Evolutionary conservation across 768 basidiomycete genomes (phyloP), one percentile per base, ranked within the genome.

Genomic region (Leccinum ochraceum): DNA sequence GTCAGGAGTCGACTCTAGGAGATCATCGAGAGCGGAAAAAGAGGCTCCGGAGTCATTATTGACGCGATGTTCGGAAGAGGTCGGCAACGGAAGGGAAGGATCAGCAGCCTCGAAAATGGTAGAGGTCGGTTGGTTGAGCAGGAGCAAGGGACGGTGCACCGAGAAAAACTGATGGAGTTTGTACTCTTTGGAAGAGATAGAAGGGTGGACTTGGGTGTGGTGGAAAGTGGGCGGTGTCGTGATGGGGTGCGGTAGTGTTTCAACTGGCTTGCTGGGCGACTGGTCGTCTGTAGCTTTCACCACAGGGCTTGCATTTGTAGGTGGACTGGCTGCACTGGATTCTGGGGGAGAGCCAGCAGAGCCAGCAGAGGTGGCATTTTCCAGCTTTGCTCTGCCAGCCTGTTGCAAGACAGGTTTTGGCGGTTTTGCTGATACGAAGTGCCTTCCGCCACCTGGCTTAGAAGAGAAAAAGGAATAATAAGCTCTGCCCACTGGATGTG

Each of bases 111-210:
- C 79, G 60, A 83, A 82, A 59, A 92, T 78, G 59, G 86, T 75
- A 9, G 84, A 77, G 0, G 85, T 66, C 0, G 90, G 86, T 62
- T 87, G 82, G 30, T 81, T 76, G 48, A 93, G 79, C 39, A 90
- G 82, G 22, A 93, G 83, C 2, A 94, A 79, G 1, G 92, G 92
- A 13, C 92, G 83, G 67, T 94, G 87, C 34, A 92, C 77, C 3
- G 92, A 84, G 76, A 94, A 94, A 75, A 94, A 94, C 57, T 90
- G 88, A 70, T 93, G 90, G 11, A 92, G 81, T 68, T 86, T 89
- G 74, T 89, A 86, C 65, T 90, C 89, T 63, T 86, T 84, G 11
- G 87, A 70, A 57, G 80, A 84, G 58, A 92, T 67, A 26, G 81
- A 65, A 1, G 86, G 87, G 64, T 90, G 88, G 11, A 76, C 58